Conservation (phyloP, 495 filamentous ascomycete species). For the Cudoniella acicularis region DNA sequence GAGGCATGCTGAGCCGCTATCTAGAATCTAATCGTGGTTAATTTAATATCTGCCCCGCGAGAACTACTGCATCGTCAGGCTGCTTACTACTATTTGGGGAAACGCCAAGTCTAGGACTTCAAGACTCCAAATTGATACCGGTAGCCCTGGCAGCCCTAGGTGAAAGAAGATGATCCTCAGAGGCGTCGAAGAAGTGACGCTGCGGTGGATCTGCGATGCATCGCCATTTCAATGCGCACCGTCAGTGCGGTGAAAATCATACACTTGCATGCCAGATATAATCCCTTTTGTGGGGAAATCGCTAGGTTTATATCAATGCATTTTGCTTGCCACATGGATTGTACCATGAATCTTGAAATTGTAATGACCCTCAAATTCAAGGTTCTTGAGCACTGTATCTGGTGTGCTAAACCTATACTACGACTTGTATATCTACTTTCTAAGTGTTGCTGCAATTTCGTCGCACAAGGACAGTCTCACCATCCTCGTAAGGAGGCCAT, state of each 20-base stretch:
- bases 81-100: background rate
- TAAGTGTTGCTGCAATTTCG: background rate
- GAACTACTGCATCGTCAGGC: background rate
- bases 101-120: too few species aligned
- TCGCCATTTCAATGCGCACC: constrained; percentile 16
- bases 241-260: background rate
- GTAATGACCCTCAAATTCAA: constrained; percentile 2
- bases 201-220: constrained; percentile 23
- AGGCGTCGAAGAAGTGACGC: background rate
- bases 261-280: background rate
- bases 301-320: background rate
- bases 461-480: background rate
- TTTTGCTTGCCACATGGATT: background rate
- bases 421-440: background rate
- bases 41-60: background rate
- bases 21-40: background rate
- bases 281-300: background rate
- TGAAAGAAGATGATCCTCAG: background rate
- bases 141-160: too few species aligned
- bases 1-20: background rate
- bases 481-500: background rate
- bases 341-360: constrained; percentile 4
- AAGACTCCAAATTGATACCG: too few species aligned
- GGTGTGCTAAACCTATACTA: background rate
- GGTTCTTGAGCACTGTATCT: background rate